These are phyloP conservation scores for Collybia sordida DNA, from an alignment of 768 basidiomycete genomes.

Conservation along the genomic window DNA sequence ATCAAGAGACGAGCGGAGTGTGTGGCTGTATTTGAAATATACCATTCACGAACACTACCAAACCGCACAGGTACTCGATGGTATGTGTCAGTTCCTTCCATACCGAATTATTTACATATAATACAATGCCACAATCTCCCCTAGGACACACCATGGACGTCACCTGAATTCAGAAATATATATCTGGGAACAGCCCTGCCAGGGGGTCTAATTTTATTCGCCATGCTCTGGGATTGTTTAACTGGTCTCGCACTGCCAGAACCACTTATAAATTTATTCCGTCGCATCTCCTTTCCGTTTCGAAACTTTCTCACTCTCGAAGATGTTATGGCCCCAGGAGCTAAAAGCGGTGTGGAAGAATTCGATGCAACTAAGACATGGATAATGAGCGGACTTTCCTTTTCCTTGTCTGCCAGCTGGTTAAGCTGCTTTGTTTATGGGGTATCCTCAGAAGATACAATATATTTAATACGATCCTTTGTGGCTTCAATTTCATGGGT, in stretches of 20 bases:
- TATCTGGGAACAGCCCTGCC: slow-evolving; percentile 21
- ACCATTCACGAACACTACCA: background rate
- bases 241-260: slow-evolving; percentile 25
- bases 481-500: slow-evolving; percentile 51
- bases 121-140: background rate
- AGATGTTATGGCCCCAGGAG: slow-evolving; percentile 43
- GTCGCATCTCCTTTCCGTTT: slow-evolving; percentile 39
- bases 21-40: no score
- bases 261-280: slow-evolving; percentile 17
- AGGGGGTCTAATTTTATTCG: slow-evolving; percentile 25
- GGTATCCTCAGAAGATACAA: slow-evolving; percentile 21
- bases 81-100: background rate
- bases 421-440: slow-evolving; percentile 39
- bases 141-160: slow-evolving; percentile 9
- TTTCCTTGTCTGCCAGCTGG: slow-evolving; percentile 40
- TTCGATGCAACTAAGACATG: slow-evolving; percentile 20
- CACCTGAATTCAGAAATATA: slow-evolving; percentile 3
- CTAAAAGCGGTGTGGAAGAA: background rate
- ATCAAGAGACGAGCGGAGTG: no score
- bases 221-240: slow-evolving; percentile 28
- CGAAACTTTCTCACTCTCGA: slow-evolving; percentile 49
- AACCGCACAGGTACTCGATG: no score
- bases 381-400: slow-evolving; percentile 34
- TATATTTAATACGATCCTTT: slow-evolving; percentile 22
- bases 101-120: background rate